phyloP scores from a whole-genome alignment of 2,329 filamentous ascomycete species.

The Aspergillus thermomutatus region DNA sequence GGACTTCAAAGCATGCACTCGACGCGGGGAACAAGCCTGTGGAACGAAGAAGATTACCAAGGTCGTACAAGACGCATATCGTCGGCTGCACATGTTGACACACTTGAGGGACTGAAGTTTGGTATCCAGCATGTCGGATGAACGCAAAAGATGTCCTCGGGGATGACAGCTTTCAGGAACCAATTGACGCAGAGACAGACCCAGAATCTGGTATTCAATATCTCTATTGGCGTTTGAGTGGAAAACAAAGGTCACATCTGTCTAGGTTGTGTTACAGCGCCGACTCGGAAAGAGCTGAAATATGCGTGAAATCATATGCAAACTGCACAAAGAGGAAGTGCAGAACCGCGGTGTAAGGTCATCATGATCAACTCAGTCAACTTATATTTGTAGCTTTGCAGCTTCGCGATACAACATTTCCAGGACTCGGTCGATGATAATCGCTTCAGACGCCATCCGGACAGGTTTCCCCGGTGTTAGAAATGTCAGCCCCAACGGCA shows the following conservation, averaged over 20 bases:
- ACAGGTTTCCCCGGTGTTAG: neutral
- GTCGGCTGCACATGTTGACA: neutral
- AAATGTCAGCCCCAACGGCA: slow-evolving; percentile 7
- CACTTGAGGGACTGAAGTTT: neutral
- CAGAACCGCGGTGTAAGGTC: neutral
- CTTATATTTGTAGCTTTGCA: neutral
- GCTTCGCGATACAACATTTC: neutral
- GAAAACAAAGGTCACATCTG: neutral
- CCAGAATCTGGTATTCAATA: neutral
- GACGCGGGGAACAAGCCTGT: neutral
- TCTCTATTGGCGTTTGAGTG: neutral
- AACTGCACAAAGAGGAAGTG: neutral
- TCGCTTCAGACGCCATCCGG: neutral
- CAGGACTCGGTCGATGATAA: neutral
- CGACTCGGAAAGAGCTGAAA: neutral
- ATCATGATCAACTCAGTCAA: neutral
- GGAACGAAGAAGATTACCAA: neutral
- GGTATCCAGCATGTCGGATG: neutral
- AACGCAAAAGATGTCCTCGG: neutral
- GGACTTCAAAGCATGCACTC: neutral
- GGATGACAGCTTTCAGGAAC: neutral
- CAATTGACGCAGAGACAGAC: neutral
- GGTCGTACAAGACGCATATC: neutral
- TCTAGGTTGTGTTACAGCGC: neutral
- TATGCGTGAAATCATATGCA: neutral